Percentiles rank a stretch among this genome's conserved stretches.
Conservation (phyloP, 768 basidiomycete species). For the Calvatia gigantea region DNA sequence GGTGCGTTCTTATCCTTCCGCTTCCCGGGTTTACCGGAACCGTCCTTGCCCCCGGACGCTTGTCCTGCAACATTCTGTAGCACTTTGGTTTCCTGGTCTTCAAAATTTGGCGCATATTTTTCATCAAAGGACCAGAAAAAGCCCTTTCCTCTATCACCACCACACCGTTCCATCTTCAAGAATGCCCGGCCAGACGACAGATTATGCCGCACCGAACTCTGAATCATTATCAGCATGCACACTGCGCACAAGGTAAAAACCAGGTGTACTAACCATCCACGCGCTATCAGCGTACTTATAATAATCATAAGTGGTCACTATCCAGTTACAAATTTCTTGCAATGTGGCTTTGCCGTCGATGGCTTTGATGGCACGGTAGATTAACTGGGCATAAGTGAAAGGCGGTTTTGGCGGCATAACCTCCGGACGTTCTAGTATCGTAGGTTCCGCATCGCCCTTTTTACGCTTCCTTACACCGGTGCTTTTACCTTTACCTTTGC, state of each 20-base stretch:
- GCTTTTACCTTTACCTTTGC: slow-evolving; percentile 43
- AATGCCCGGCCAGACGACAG: slow-evolving; percentile 92
- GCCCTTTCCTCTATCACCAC: slow-evolving; percentile 86
- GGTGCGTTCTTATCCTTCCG: slow-evolving; percentile 60
- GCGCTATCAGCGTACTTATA: slow-evolving; percentile 84
- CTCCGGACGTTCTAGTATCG: slow-evolving; percentile 52
- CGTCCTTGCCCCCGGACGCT: slow-evolving; percentile 28
- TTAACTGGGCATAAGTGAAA: slow-evolving; percentile 88
- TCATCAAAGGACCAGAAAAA: slow-evolving; percentile 93
- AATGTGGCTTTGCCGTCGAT: slow-evolving; percentile 84
- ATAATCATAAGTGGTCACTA: slow-evolving; percentile 84
- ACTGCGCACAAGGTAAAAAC: slow-evolving; percentile 8
- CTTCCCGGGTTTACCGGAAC: slow-evolving; percentile 31
- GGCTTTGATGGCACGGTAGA: slow-evolving; percentile 82
- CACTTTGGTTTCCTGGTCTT: slow-evolving; percentile 65
- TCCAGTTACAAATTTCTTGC: slow-evolving; percentile 91
- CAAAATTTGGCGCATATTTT: slow-evolving; percentile 59
- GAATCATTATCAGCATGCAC: slow-evolving; percentile 13
- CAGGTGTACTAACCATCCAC: slow-evolving; percentile 81
- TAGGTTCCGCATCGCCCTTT: slow-evolving; percentile 50
- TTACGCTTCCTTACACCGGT: slow-evolving; percentile 68
- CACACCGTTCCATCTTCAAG: slow-evolving; percentile 82
- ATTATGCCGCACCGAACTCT: slow-evolving; percentile 95
- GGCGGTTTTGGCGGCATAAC: slow-evolving; percentile 88
- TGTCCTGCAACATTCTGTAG: slow-evolving; percentile 35